Conservation (phyloP, 2,329 filamentous ascomycete genomes). For the Balansia obtecta region DNA sequence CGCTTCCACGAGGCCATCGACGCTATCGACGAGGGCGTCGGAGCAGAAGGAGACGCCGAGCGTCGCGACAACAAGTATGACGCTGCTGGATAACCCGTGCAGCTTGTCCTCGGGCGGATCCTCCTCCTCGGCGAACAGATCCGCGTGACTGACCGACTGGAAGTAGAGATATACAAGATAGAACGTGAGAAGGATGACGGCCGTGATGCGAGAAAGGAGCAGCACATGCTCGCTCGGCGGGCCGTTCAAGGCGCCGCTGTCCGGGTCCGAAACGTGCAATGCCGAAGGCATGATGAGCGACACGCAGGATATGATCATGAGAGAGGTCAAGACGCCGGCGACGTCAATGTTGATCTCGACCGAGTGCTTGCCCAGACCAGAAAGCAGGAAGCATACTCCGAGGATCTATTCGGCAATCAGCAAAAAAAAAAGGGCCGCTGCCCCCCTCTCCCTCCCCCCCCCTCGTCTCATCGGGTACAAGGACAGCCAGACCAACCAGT, state of each 20-base stretch:
- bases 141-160: constrained; percentile 9
- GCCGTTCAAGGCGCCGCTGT: background rate
- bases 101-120: constrained; percentile 6
- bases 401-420: constrained; percentile 6
- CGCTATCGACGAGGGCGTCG: constrained; percentile 15
- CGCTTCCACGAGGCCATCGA: constrained; percentile 9
- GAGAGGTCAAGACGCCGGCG: constrained; percentile 8
- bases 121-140: constrained; percentile 8
- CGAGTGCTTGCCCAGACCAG: constrained; percentile 8
- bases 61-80: constrained; percentile 8
- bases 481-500: background rate
- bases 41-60: constrained; percentile 11
- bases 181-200: constrained; percentile 7
- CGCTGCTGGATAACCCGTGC: constrained; percentile 8
- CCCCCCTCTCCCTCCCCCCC: too few relatives aligned
- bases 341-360: constrained; percentile 8
- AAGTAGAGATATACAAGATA: constrained; percentile 9
- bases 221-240: constrained; percentile 5
- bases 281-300: constrained; percentile 9
- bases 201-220: constrained; percentile 8
- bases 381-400: constrained; percentile 7
- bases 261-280: constrained; percentile 6
- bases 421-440: background rate
- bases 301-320: constrained; percentile 10
- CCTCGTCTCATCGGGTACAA: too few relatives aligned